Conservation (phyloP, 768 basidiomycete genomes). For the Pleurotus tuber-regium region DNA sequence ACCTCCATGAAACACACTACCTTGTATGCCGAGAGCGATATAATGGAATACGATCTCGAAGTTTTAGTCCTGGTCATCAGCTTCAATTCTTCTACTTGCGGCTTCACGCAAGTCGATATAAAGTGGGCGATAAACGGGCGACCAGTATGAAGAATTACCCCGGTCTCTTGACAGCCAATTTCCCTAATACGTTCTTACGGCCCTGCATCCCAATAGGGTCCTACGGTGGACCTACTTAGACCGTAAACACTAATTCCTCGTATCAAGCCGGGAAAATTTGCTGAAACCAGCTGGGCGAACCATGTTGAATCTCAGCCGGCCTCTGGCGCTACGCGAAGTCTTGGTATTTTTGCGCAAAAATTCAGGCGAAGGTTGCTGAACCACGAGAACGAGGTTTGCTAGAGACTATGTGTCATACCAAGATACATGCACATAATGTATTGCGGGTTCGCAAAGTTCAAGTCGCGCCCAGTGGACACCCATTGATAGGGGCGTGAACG, state of each 20-base stretch:
- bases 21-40: slow-evolving; percentile 13
- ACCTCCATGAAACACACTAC: no score
- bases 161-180: slow-evolving; percentile 13
- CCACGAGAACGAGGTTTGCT: slow-evolving; percentile 14
- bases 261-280: no score
- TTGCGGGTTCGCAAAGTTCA: no score
- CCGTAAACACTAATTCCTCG: no score
- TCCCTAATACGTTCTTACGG: slow-evolving; percentile 19
- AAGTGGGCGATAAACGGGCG: slow-evolving; percentile 16
- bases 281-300: no score
- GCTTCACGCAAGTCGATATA: slow-evolving; percentile 16
- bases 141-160: slow-evolving; percentile 14
- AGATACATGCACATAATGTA: slow-evolving; percentile 6
- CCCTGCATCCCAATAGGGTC: slow-evolving; percentile 16
- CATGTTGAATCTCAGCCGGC: no score
- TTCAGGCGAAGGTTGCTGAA: slow-evolving; percentile 14
- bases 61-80: slow-evolving; percentile 16
- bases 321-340: slow-evolving; percentile 12
- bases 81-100: slow-evolving; percentile 15
- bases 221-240: no score
- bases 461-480: slow-evolving; percentile 14
- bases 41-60: slow-evolving; percentile 15
- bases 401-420: slow-evolving; percentile 12
- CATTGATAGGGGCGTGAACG: no score
- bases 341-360: slow-evolving; percentile 16